Evolutionary conservation across 352 stramenopile genomes (phyloP).

Genomic region (Blastocystis sp.): DNA sequence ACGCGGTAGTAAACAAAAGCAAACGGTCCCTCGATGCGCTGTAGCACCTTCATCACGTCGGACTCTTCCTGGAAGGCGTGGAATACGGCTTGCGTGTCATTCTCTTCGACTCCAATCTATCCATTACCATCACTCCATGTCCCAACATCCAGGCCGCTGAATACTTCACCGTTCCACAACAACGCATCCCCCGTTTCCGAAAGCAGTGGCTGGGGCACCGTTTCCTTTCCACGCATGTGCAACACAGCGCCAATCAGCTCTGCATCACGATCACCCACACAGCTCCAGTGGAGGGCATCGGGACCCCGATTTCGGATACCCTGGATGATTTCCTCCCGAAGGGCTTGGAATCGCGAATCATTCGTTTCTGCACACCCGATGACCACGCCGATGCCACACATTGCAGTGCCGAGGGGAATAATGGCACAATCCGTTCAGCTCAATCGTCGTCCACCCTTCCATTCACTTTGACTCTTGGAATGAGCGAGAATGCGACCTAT

Average conservation of each 20-base stretch:
- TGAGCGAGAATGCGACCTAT: no score
- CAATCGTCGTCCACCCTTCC: no score
- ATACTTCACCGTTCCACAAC: slow-evolving; percentile 61
- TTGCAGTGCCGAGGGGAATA: no score
- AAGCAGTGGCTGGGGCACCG: slow-evolving; percentile 3
- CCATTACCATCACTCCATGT: not conserved
- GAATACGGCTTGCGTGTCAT: slow-evolving; percentile 39
- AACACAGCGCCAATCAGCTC: slow-evolving; percentile 1
- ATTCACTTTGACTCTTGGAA: no score
- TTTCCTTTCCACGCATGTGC: slow-evolving; percentile 44
- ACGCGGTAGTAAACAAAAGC: slow-evolving; percentile 45
- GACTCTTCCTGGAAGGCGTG: not conserved
- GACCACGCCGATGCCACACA: no score
- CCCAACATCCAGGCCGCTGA: not conserved
- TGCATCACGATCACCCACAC: not conserved
- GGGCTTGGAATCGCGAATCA: no score
- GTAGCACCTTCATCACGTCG: not conserved
- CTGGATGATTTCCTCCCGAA: not conserved
- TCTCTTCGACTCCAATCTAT: slow-evolving; percentile 9
- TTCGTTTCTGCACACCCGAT: no score
- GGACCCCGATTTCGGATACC: slow-evolving; percentile 57
- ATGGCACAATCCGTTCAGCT: no score
- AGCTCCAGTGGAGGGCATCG: slow-evolving; percentile 1
- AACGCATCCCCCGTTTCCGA: slow-evolving; percentile 13
- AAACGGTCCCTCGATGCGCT: slow-evolving; percentile 26